Percentiles rank a stretch among this genome's conserved stretches.
Evolutionary conservation across 1,284 basidiomycete species (phyloP).

Genomic region (Vanrija sp.): DNA sequence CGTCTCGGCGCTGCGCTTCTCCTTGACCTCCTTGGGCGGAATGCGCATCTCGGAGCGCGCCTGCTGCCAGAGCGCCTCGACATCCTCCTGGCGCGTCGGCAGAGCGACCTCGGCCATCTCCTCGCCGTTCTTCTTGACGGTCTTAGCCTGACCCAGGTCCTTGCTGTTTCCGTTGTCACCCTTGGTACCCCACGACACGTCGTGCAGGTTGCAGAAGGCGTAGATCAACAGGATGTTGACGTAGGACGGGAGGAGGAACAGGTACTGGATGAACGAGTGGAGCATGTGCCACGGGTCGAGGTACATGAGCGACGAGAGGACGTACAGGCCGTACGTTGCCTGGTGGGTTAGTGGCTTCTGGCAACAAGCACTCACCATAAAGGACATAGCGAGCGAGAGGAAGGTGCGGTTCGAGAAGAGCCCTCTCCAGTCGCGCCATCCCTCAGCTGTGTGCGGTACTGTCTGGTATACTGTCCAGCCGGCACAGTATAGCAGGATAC

Average conservation of each 20-base stretch:
- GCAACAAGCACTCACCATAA: conserved; percentile 24
- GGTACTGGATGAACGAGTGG: conserved; percentile 63
- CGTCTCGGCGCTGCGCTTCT: conserved; percentile 78
- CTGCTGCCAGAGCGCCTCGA: conserved; percentile 78
- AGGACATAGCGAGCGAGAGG: conserved; percentile 61
- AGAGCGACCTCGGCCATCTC: conserved; percentile 73
- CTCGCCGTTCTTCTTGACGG: conserved; percentile 72
- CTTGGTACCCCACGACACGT: conserved; percentile 85
- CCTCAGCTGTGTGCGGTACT: conserved; percentile 65
- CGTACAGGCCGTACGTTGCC: conserved; percentile 85
- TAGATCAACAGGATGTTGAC: conserved; percentile 72
- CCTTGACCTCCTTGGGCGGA: conserved; percentile 57
- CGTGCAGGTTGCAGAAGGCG: conserved; percentile 76
- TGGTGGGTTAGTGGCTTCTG: conserved; percentile 23
- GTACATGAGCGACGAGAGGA: conserved; percentile 78
- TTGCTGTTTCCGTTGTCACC: conserved; percentile 80
- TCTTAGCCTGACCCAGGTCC: conserved; percentile 82
- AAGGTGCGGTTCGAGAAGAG: conserved; percentile 67
- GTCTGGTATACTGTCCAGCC: conserved; percentile 80
- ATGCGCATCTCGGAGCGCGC: conserved; percentile 62
- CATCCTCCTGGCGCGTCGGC: conserved; percentile 73
- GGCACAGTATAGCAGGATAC: conserved; percentile 67
- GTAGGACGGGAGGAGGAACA: conserved; percentile 55
- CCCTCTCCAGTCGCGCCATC: conserved; percentile 63
- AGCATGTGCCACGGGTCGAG: conserved; percentile 93